Evolutionary conservation across 2,329 filamentous ascomycete genomes (phyloP).

Genomic region (Ilyonectria destructans): DNA sequence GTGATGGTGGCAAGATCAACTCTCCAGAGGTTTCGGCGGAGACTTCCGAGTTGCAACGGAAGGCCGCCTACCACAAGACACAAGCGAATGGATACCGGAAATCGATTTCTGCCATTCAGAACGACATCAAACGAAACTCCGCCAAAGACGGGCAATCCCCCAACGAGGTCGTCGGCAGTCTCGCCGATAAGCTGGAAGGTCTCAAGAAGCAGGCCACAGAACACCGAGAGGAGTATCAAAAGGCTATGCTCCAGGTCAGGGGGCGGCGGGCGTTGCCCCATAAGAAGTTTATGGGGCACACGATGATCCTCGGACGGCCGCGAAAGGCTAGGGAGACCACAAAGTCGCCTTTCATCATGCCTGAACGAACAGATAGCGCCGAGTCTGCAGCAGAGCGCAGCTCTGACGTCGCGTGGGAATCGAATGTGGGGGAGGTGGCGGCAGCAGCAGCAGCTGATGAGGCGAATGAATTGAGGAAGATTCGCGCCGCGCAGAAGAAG

Average conservation of each 20-base stretch:
- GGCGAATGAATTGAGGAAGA: slow-evolving; percentile 22
- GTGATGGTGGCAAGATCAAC: slow-evolving; percentile 37
- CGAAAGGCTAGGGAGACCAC: slow-evolving; percentile 38
- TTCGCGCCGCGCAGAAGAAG: slow-evolving; percentile 20
- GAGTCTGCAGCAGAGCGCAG: slow-evolving; percentile 15
- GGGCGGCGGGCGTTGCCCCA: slow-evolving; percentile 46
- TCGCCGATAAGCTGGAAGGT: slow-evolving; percentile 39
- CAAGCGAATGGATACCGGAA: slow-evolving; percentile 51
- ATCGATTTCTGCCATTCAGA: slow-evolving; percentile 39
- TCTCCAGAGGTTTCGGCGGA: slow-evolving; percentile 41
- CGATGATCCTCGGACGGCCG: slow-evolving; percentile 49
- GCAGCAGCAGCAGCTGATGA: slow-evolving; percentile 30
- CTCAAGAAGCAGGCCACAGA: slow-evolving; percentile 46
- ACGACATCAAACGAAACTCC: slow-evolving; percentile 30
- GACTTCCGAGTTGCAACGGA: slow-evolving; percentile 47
- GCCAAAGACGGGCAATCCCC: not conserved
- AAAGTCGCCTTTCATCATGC: slow-evolving; percentile 39
- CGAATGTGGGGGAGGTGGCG: slow-evolving; percentile 29
- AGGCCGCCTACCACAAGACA: slow-evolving; percentile 51
- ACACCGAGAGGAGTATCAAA: slow-evolving; percentile 48
- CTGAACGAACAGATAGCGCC: not conserved
- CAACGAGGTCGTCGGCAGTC: slow-evolving; percentile 14
- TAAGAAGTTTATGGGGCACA: slow-evolving; percentile 50
- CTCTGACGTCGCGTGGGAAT: slow-evolving; percentile 18
- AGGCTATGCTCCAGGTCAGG: slow-evolving; percentile 50